Evolutionary conservation across 805 yeast genomes (phyloP), one percentile per base, ranked within the genome.

Genomic region (Kluyveromyces wickerhamii): DNA sequence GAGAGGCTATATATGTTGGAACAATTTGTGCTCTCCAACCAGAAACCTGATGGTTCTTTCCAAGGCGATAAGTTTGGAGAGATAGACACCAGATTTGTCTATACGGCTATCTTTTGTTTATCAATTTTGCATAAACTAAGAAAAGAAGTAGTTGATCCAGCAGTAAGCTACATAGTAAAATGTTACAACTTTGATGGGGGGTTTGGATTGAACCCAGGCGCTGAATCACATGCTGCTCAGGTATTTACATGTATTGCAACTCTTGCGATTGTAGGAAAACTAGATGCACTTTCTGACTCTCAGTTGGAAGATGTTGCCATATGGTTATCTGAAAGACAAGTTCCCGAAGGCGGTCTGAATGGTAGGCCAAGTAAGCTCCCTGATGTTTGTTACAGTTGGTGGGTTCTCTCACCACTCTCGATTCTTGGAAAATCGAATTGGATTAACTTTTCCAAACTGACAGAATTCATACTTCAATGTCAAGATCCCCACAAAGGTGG

Each of bases 341-440:
- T 85, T 7, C 64, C 62, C 12, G 70, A 70, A 19, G 99, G 99
- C 5, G 99, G 99, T 0, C 66, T 92, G 36, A 92, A 92, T 52
- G 99, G 99, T 1, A 71, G 99, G 33, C 96, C 97, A 0, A 95
- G 92, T 39, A 92, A 92, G 54, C 62, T 86, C 13, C 95, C 97
- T 0, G 99, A 92, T 58, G 95, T 85, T n/a, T 92, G 99, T 54
- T 92, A 92, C 55, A 78, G 92, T 47, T 92, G 96, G 95, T 92
- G 99, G 99, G 94, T 87, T 7, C 56, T 87, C 15, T 79, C 94
- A 2, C 71, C 86, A 2, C 59, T 88, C 38, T 70, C 81, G 0
- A 77, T 85, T 23, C 64, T 89, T 14, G 72, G 63, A 0, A 76
- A 72, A 41, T 55, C 77, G 13, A 72, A 82, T 43, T 87, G 95